Evolutionary conservation across 2,329 filamentous ascomycete species (phyloP), one percentile per base, ranked within the genome.

Genomic region (Coniochaeta sp.): DNA sequence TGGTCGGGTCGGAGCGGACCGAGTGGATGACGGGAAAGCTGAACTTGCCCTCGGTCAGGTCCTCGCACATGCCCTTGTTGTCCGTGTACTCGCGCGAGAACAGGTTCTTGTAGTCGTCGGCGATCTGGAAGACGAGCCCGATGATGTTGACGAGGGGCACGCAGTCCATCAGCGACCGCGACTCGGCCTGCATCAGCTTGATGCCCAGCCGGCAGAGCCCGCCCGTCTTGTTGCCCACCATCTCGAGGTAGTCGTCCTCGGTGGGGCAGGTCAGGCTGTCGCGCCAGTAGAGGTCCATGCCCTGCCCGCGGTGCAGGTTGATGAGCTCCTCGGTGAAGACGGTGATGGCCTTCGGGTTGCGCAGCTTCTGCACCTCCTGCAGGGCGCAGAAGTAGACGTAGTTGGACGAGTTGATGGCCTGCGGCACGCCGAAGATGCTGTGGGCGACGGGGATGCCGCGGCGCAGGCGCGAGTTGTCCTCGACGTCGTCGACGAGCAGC

Each of bases 1-100:
- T 90, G 32, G 78, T 75, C 19, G 85, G 90, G 70, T 92, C 84
- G 62, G 88, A 78, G 62, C 90, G 89, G 66, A 98, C 96, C 72
- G 89, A 89, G 77, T 98, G 93, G 68, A 98, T 96, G 68, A 98
- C 88, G 44, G 93, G 92, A 72, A 97, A 97, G 28, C 89, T 93
- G 78, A 97, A 97, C 80, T 98, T 98, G 64, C 93, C 93, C 77
- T 98, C 95, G 1, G 92, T 97, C 67, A 98, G 77, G 74, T 98
- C 95, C 77, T 98, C 93, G 74, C 91, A 96, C 66, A 96, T 84
- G 57, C 93, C 95, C 78, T 98, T 98, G 74, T 96, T 93, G 64
- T 89, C 80, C 40, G 87, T 87, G 79, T 97, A 97, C 69, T 87
- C 81, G n/a, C 77, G 78, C 19, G 81, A 84, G 32, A 82, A 84